Percentiles rank a stretch among this genome's conserved stretches.
These are phyloP conservation scores for Geotrichum europaeum DNA, from an alignment of 1,139 yeast genomes.

Conservation along the genomic window DNA sequence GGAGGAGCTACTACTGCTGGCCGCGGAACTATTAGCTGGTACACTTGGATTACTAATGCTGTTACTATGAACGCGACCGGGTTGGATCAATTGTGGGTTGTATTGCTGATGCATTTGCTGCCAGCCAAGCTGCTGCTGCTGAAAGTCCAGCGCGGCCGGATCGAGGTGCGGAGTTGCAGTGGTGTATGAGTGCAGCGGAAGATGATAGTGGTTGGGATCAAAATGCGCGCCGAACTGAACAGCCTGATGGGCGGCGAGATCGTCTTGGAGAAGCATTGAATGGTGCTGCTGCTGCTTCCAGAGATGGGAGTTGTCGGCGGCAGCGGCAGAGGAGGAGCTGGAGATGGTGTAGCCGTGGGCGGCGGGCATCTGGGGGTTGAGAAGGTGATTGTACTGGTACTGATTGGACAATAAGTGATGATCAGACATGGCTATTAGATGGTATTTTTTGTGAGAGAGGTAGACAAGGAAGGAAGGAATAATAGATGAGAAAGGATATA, in stretches of 20 bases:
- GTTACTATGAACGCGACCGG: background rate
- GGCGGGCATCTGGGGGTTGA: constrained; percentile 5
- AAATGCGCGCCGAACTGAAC: background rate
- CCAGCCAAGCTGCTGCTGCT: constrained; percentile 6
- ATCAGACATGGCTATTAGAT: background rate
- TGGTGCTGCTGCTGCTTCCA: constrained; percentile 3
- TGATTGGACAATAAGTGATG: background rate
- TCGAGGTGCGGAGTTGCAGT: background rate
- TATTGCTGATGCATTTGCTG: constrained; percentile 5
- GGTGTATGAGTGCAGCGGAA: background rate
- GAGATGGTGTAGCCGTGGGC: constrained; percentile 1
- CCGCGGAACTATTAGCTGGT: background rate
- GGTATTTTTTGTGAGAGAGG: background rate
- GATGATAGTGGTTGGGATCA: background rate
- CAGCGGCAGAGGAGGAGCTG: constrained; percentile 5
- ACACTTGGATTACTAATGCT: background rate
- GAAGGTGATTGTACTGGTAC: constrained; percentile 1
- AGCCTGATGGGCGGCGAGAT: background rate
- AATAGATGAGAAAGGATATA: background rate
- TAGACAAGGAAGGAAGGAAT: background rate
- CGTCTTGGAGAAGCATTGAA: background rate
- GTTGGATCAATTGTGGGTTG: background rate
- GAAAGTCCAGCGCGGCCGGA: constrained; percentile 2
- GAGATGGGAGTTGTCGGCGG: background rate
- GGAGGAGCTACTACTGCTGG: background rate